A percentile compares a stretch with the other conserved stretches of the same genome.
phyloP scores from a whole-genome alignment of 1,284 basidiomycete species.

The Lentinula novae-zelandiae region DNA sequence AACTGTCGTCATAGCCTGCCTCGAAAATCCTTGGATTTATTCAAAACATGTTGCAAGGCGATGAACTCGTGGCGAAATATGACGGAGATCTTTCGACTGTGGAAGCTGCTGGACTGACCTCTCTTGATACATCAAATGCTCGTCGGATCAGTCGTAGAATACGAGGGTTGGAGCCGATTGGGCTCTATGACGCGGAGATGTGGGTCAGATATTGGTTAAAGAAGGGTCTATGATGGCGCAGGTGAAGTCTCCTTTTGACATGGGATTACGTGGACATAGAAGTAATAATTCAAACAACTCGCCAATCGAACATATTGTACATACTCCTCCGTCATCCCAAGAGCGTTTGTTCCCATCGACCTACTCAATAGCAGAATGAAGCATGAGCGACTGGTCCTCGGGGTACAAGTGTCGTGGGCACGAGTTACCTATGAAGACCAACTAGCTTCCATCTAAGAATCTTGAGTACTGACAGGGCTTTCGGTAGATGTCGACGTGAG shows the following conservation, averaged over 20 bases:
- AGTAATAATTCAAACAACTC: no score
- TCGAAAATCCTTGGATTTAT: not conserved
- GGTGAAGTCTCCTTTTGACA: no score
- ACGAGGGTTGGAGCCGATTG: slow-evolving; percentile 17
- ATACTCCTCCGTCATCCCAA: no score
- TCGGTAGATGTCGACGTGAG: not conserved
- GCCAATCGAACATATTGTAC: no score
- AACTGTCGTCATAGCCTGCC: not conserved
- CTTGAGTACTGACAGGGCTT: not conserved
- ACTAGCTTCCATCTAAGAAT: no score
- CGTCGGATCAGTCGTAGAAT: slow-evolving; percentile 22
- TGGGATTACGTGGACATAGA: no score
- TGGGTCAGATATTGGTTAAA: slow-evolving; percentile 27
- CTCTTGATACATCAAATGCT: slow-evolving; percentile 22
- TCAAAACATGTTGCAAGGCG: not conserved
- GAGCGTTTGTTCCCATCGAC: no score
- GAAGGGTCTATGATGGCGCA: not conserved
- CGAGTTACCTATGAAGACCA: no score
- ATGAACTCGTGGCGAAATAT: slow-evolving; percentile 3
- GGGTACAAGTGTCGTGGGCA: no score
- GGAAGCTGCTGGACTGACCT: slow-evolving; percentile 21
- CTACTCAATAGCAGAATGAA: no score
- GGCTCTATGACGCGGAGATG: slow-evolving; percentile 17
- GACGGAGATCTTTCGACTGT: slow-evolving; percentile 11
- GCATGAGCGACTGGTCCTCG: no score